These are phyloP conservation scores for Tetrapisispora taiwanensis DNA, from an alignment of 805 yeast species.

Conservation along the genomic window DNA sequence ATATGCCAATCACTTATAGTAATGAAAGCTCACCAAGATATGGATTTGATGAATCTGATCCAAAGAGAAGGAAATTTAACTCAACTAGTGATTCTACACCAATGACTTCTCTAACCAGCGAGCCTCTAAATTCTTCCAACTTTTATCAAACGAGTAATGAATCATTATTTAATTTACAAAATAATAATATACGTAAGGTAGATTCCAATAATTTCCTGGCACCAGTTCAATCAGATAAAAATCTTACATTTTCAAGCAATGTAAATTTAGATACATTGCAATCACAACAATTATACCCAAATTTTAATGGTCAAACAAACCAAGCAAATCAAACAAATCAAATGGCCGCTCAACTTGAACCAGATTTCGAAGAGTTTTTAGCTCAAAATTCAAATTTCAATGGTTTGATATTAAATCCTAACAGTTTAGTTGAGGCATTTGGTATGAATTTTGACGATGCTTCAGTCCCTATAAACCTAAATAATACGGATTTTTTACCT, in stretches of 20 bases:
- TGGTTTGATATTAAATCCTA: slow-evolving; percentile 24
- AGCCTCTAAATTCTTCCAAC: neutral
- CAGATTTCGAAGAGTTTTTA: slow-evolving; percentile 28
- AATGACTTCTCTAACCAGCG: neutral
- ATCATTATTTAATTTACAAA: neutral
- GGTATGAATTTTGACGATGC: slow-evolving; percentile 8
- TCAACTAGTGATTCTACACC: too few relatives aligned
- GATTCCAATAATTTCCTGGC: neutral
- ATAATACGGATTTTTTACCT: slow-evolving; percentile 17
- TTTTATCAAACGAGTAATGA: neutral
- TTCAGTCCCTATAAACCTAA: slow-evolving; percentile 9
- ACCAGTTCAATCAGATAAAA: neutral
- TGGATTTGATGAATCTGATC: neutral
- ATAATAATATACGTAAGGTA: neutral
- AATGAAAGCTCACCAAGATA: slow-evolving; percentile 6
- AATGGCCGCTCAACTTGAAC: neutral
- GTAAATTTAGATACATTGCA: neutral
- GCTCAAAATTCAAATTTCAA: slow-evolving; percentile 24
- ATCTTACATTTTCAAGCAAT: too few relatives aligned
- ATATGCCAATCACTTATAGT: slow-evolving; percentile 27
- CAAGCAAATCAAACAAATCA: neutral
- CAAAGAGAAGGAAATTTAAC: neutral
- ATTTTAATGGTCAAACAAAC: neutral
- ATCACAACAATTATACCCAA: neutral
- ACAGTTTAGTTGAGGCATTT: slow-evolving; percentile 22